These are phyloP conservation scores for Aphanomyces astaci DNA, from an alignment of 352 stramenopile genomes.

Conservation along the genomic window DNA sequence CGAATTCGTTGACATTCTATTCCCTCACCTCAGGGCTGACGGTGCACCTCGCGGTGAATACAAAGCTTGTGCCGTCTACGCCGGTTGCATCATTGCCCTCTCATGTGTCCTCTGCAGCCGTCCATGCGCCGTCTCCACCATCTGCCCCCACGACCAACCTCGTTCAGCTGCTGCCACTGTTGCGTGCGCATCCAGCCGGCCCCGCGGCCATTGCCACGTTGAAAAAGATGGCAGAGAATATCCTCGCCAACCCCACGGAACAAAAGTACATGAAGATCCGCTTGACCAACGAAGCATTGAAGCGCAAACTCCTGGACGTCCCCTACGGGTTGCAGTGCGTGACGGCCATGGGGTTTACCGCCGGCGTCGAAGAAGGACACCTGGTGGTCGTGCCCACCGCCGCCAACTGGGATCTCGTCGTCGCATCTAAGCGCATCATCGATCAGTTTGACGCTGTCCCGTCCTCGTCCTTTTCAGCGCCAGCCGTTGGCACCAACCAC, in stretches of 20 bases:
- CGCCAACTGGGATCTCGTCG: slow-evolving; percentile 65
- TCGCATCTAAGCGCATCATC: slow-evolving; percentile 55
- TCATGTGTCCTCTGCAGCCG: background rate
- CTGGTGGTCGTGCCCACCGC: slow-evolving; percentile 62
- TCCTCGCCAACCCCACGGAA: slow-evolving; percentile 57
- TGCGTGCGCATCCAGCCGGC: slow-evolving; percentile 43
- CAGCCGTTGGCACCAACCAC: background rate
- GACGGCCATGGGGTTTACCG: slow-evolving; percentile 57
- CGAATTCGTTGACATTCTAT: slow-evolving; percentile 57
- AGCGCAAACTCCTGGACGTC: slow-evolving; percentile 51
- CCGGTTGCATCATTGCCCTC: slow-evolving; percentile 25
- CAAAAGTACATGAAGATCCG: slow-evolving; percentile 75
- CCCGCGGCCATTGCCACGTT: slow-evolving; percentile 50
- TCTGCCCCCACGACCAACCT: slow-evolving; percentile 19
- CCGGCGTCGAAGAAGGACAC: slow-evolving; percentile 53
- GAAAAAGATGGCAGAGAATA: slow-evolving; percentile 78
- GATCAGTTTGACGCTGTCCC: slow-evolving; percentile 31
- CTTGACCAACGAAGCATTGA: slow-evolving; percentile 56
- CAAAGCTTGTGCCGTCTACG: slow-evolving; percentile 25
- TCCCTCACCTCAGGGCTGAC: slow-evolving; percentile 49
- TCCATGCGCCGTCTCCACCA: slow-evolving; percentile 23
- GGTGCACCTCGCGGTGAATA: slow-evolving; percentile 60
- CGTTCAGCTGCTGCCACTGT: slow-evolving; percentile 45
- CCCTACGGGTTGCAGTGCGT: slow-evolving; percentile 50
- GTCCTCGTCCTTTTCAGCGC: background rate